Conservation (phyloP, 192 early-diverging fungal species). For the Coemansia interrupta region DNA sequence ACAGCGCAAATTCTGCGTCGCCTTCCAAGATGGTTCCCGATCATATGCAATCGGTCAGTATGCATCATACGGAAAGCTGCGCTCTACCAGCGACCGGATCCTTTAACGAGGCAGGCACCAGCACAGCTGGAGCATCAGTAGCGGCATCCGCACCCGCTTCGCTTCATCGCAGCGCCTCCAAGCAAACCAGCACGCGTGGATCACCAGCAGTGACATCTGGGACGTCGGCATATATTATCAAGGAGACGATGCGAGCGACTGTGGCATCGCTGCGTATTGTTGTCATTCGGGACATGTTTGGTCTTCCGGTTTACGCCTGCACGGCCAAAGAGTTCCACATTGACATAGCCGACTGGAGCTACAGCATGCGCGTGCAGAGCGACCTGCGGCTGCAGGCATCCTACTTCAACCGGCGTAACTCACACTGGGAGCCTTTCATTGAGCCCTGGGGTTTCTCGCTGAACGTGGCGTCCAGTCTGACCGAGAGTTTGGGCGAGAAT, state of each 20-base stretch:
- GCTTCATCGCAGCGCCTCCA: constrained; percentile 1
- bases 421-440: constrained; percentile 96
- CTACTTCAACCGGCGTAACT: constrained; percentile 95
- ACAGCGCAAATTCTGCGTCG: neutral
- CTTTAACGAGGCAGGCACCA: no score
- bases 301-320: constrained; percentile 87
- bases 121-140: neutral
- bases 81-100: no score
- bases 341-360: constrained; percentile 82
- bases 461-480: constrained; percentile 31
- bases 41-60: neutral
- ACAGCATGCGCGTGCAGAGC: constrained; percentile 61
- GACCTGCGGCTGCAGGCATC: constrained; percentile 73
- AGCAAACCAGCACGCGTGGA: constrained; percentile 4
- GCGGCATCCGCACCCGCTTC: neutral
- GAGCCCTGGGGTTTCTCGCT: constrained; percentile 83
- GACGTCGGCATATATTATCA: constrained; percentile 22
- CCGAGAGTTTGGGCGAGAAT: constrained; percentile 11
- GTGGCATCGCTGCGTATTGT: constrained; percentile 57
- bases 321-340: constrained; percentile 76
- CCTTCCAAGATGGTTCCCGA: neutral
- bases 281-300: constrained; percentile 91
- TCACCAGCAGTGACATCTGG: neutral
- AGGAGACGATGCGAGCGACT: constrained; percentile 47
- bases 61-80: no score